Base-by-base conservation (phyloP, 495 filamentous ascomycete genomes). In the Platismatia glauca region DNA sequence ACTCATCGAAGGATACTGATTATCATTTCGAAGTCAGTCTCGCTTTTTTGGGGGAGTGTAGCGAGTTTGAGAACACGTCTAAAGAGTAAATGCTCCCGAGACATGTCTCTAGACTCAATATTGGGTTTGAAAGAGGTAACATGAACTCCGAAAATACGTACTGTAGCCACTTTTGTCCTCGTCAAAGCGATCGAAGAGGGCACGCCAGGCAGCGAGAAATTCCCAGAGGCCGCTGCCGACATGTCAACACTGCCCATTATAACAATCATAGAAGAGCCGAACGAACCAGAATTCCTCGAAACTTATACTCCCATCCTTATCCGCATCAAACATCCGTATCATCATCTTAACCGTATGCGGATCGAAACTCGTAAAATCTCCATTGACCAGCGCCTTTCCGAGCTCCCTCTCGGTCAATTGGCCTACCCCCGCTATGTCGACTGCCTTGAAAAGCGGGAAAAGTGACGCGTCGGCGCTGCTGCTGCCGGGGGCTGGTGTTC, bases 261-360 rank as follows among this genome's bases (percentile, higher is more conserved):
- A 5, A 33, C 16, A 16, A 33, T 15, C 15, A 8, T 1, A 20
- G 16, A 53, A 7, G 29, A 53, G 50, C 50, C 16, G 16, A 33
- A 57, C 24, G 39, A 69, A 82, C 80, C 89, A 94, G 68, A 98
- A 98, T 74, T 98, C 94, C 66, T 96, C 86, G 72, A 96, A 98
- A 56, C 84, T 89, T 70, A 98, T 96, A 8, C 85, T 89, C 55
- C 93, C 91, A 60, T 82, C 88, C 62, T 89, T 86, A 76, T 96
- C 88, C 9, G 76, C 72, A 76, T 97, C 94, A 75, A 98, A 98
- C 94, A 97, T 97, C 71, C 82, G 85, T 64, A 97, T 96, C 94
- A 98, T 97, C 90, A 96, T 95, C 64, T 87, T 87, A 62, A 98
- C 90, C 4, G 94, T 98, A 67, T 96, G 89, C n/a, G 87, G 84